Evolutionary conservation across 148 eudicot species (phyloP).

Genomic region (Amaranthus hypochondriacus): DNA sequence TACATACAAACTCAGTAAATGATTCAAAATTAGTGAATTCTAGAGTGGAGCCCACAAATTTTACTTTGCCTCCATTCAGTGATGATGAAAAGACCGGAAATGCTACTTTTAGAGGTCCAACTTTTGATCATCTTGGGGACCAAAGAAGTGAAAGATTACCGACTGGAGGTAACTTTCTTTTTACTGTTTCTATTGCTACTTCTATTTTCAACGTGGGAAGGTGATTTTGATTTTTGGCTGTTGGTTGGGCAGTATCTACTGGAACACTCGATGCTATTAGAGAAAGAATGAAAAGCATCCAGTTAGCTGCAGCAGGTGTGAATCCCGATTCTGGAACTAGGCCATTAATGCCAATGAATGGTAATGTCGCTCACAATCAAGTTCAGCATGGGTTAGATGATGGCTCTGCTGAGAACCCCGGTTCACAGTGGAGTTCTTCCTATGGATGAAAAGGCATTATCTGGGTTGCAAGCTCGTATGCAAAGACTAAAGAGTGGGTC

Average conservation of each 20-base stretch:
- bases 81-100: slow-evolving; percentile 50
- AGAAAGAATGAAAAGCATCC: slow-evolving; percentile 95
- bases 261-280: slow-evolving; percentile 89
- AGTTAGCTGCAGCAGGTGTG: slow-evolving; percentile 64
- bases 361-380: slow-evolving; percentile 42
- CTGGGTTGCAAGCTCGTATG: slow-evolving; percentile 98
- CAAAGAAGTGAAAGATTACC: slow-evolving; percentile 55
- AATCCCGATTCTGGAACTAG: slow-evolving; percentile 56
- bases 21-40: slow-evolving; percentile 50
- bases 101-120: slow-evolving; percentile 33
- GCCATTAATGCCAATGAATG: slow-evolving; percentile 55
- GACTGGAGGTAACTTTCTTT: slow-evolving; percentile 48
- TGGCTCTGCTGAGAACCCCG: slow-evolving; percentile 37
- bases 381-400: slow-evolving; percentile 36
- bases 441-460: slow-evolving; percentile 91
- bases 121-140: slow-evolving; percentile 38
- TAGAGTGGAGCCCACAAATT: slow-evolving; percentile 63
- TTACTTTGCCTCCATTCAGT: slow-evolving; percentile 65
- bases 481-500: slow-evolving; percentile 96
- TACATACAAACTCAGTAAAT: slow-evolving; percentile 54
- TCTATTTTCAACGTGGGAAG: background rate
- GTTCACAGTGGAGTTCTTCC: slow-evolving; percentile 69
- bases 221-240: background rate
- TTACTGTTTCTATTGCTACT: background rate
- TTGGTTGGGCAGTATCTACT: slow-evolving; percentile 42